phyloP scores from a whole-genome alignment of 495 filamentous ascomycete genomes.

The Tuber melanosporum region DNA sequence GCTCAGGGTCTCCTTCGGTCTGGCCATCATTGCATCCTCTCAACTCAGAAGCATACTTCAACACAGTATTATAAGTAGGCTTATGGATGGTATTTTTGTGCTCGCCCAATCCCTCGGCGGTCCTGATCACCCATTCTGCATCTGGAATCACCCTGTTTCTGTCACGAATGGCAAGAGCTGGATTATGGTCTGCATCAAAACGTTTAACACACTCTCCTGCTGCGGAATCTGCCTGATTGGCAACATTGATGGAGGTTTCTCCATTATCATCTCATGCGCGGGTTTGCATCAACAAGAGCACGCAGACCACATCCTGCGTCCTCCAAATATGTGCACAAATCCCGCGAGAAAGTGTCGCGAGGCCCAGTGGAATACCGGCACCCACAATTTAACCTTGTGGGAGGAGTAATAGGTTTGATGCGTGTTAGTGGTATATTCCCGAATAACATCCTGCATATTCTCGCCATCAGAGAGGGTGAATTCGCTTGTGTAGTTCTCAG shows the following conservation, averaged over 20 bases:
- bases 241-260: slow-evolving; percentile 49
- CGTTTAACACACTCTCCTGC: slow-evolving; percentile 71
- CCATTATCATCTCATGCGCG: slow-evolving; percentile 32
- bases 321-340: slow-evolving; percentile 66
- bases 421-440: slow-evolving; percentile 51
- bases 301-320: slow-evolving; percentile 68
- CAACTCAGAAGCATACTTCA: slow-evolving; percentile 60
- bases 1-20: background rate
- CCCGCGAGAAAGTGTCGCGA: slow-evolving; percentile 51
- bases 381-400: slow-evolving; percentile 57
- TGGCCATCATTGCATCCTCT: slow-evolving; percentile 51
- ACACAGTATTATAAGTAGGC: slow-evolving; percentile 61
- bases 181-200: slow-evolving; percentile 61
- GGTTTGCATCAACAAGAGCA: slow-evolving; percentile 48
- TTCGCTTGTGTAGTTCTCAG: slow-evolving; percentile 57
- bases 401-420: slow-evolving; percentile 54
- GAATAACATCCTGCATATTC: slow-evolving; percentile 46
- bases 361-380: slow-evolving; percentile 51
- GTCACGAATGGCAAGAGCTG: slow-evolving; percentile 65
- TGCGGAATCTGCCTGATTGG: slow-evolving; percentile 84
- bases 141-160: slow-evolving; percentile 72
- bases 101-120: slow-evolving; percentile 56
- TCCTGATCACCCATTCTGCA: slow-evolving; percentile 46
- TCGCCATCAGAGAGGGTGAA: slow-evolving; percentile 45
- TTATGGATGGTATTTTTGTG: slow-evolving; percentile 57